Conservation (phyloP, 805 yeast genomes). For the Saccharomycopsis schoenii region DNA sequence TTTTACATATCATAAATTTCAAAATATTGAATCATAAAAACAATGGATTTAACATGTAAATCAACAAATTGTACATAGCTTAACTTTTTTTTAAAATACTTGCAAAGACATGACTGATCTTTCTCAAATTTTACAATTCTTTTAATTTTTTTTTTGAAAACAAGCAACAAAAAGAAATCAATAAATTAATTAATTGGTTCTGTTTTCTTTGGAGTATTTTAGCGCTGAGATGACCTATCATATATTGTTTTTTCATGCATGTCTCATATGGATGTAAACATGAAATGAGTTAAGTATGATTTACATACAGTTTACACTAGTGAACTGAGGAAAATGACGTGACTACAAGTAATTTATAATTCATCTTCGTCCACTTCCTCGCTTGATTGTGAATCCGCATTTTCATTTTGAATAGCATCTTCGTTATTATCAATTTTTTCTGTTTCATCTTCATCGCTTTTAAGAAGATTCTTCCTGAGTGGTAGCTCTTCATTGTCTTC, state of each 20-base stretch:
- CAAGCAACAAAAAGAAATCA: background rate
- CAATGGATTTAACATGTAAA: too few species aligned
- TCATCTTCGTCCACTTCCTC: background rate
- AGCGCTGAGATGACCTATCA: background rate
- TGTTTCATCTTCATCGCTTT: constrained; percentile 24
- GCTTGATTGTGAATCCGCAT: background rate
- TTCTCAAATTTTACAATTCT: background rate
- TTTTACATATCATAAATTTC: too few species aligned
- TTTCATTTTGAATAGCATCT: background rate
- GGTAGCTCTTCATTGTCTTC: constrained; percentile 19
- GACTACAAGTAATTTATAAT: background rate
- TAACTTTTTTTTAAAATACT: too few species aligned
- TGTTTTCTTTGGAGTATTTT: too few species aligned
- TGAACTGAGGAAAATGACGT: too few species aligned
- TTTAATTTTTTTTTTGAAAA: background rate
- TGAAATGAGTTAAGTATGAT: too few species aligned
- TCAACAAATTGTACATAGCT: too few species aligned
- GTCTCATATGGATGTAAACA: too few species aligned
- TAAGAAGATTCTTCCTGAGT: constrained; percentile 23
- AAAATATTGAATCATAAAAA: too few species aligned
- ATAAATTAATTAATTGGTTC: too few species aligned
- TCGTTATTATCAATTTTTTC: constrained; percentile 6
- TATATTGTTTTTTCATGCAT: background rate
- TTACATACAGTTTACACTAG: too few species aligned
- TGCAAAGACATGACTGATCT: too few species aligned